These are phyloP conservation scores for Phytopythium delawarense DNA, from an alignment of 352 stramenopile species.

Conservation along the genomic window DNA sequence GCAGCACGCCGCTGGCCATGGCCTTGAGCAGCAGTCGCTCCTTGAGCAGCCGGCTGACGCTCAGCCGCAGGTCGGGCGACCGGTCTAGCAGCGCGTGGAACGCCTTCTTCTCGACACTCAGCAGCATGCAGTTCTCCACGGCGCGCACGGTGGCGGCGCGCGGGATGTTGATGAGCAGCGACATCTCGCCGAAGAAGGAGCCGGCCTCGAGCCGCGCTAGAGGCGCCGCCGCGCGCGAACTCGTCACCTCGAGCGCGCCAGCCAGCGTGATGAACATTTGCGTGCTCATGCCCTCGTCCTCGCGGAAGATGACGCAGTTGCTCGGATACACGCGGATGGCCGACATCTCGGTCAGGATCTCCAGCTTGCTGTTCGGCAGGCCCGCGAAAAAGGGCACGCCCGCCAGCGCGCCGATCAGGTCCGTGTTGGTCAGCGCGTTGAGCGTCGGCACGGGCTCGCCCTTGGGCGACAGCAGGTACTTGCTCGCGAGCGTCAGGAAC, in stretches of 20 bases:
- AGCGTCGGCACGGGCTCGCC: slow-evolving; percentile 26
- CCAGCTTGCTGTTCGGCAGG: slow-evolving; percentile 55
- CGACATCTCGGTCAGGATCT: slow-evolving; percentile 62
- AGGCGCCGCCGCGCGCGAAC: slow-evolving; percentile 32
- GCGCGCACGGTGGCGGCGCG: slow-evolving; percentile 63
- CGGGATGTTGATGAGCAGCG: slow-evolving; percentile 73
- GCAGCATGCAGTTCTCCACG: slow-evolving; percentile 69
- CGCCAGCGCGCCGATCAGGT: slow-evolving; percentile 53
- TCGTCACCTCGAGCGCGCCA: slow-evolving; percentile 59
- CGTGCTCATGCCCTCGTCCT: slow-evolving; percentile 73
- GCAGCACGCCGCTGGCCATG: slow-evolving; percentile 66
- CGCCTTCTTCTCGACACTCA: slow-evolving; percentile 73
- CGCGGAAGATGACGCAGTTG: slow-evolving; percentile 62
- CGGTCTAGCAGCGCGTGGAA: slow-evolving; percentile 65
- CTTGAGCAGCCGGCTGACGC: slow-evolving; percentile 57
- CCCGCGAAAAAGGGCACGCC: slow-evolving; percentile 73
- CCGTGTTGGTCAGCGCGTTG: slow-evolving; percentile 63
- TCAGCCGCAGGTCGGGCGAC: slow-evolving; percentile 43
- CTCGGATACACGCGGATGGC: slow-evolving; percentile 73
- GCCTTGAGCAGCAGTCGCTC: slow-evolving; percentile 67
- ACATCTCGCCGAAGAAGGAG: slow-evolving; percentile 83
- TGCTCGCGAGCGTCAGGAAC: slow-evolving; percentile 29
- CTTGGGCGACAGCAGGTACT: slow-evolving; percentile 31
- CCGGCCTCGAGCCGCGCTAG: slow-evolving; percentile 62
- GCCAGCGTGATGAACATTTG: slow-evolving; percentile 80